A percentile compares a stretch with the other conserved stretches of the same genome.
These are phyloP conservation scores for Acanthamoeba triangularis DNA, from an alignment of 208 protist genomes.

Conservation along the genomic window DNA sequence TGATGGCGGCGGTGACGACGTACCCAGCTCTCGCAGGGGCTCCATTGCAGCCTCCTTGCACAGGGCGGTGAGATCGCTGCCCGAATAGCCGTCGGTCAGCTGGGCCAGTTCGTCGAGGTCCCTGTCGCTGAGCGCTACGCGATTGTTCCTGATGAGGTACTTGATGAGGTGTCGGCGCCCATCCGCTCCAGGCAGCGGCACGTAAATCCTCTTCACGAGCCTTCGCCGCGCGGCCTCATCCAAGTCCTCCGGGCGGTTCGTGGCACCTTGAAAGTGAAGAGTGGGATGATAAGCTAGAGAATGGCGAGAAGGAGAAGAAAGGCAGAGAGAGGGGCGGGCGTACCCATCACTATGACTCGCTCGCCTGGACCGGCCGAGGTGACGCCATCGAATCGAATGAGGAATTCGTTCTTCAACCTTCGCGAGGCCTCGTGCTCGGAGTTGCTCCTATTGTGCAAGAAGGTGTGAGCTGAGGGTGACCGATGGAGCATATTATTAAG, in stretches of 20 bases:
- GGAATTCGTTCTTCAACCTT: conserved; percentile 97
- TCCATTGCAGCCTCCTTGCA: conserved; percentile 92
- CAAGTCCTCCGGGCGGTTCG: conserved; percentile 94
- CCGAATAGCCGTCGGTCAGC: conserved; percentile 86
- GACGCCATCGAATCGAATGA: conserved; percentile 93
- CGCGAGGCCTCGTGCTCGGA: conserved; percentile 94
- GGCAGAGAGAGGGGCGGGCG: background rate
- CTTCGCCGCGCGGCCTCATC: conserved; percentile 96
- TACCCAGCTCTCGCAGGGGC: conserved; percentile 87
- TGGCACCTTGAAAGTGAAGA: conserved; percentile 54
- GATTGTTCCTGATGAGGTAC: conserved; percentile 82
- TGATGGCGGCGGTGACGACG: background rate
- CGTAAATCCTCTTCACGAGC: conserved; percentile 96
- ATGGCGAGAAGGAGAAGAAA: too few species aligned
- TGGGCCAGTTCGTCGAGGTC: conserved; percentile 72
- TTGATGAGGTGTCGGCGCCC: conserved; percentile 87
- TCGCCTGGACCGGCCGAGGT: conserved; percentile 75
- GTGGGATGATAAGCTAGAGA: too few species aligned
- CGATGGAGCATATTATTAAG: background rate
- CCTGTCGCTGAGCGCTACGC: conserved; percentile 52
- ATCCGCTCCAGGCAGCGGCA: conserved; percentile 93
- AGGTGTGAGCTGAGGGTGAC: background rate
- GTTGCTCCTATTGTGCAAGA: conserved; percentile 87
- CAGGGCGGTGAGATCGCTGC: conserved; percentile 90
- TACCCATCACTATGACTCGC: conserved; percentile 77